Percentiles rank a stretch among this genome's conserved stretches.
Conservation (phyloP, 306 rosid species). For the Luffa acutangula region DNA sequence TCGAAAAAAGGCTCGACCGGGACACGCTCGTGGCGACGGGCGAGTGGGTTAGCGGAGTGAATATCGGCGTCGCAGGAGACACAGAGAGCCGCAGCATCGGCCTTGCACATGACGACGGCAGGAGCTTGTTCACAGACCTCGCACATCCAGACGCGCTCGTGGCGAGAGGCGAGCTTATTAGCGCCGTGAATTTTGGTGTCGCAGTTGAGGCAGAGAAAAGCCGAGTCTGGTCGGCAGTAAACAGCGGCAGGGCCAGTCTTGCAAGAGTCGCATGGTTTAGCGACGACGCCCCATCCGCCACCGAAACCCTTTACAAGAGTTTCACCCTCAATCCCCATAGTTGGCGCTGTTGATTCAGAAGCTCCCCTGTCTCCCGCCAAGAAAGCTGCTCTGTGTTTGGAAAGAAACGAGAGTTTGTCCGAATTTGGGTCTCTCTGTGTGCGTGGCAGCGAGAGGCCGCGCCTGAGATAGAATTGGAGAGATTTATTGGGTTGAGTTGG, state of each 20-base stretch:
- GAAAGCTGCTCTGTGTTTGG: background rate
- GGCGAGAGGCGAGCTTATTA: slow-evolving; percentile 52
- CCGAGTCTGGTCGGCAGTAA: slow-evolving; percentile 64
- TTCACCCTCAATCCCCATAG: slow-evolving; percentile 47
- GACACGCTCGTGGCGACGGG: slow-evolving; percentile 85
- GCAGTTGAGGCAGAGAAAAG: slow-evolving; percentile 69
- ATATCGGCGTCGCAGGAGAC: slow-evolving; percentile 83
- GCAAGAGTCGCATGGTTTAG: slow-evolving; percentile 75
- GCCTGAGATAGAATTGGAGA: background rate
- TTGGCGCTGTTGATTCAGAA: background rate
- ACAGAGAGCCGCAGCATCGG: slow-evolving; percentile 91
- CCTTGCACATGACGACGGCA: slow-evolving; percentile 84
- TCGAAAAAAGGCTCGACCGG: slow-evolving; percentile 79
- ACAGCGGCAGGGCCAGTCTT: slow-evolving; percentile 39
- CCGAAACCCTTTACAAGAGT: slow-evolving; percentile 24
- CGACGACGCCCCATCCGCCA: slow-evolving; percentile 32
- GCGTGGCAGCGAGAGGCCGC: background rate
- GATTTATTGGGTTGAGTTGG: background rate
- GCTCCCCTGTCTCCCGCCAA: background rate
- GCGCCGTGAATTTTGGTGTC: slow-evolving; percentile 62
- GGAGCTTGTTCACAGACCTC: slow-evolving; percentile 97
- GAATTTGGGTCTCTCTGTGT: background rate
- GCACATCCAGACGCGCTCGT: slow-evolving; percentile 90
- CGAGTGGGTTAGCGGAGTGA: slow-evolving; percentile 88
- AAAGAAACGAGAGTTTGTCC: background rate